A percentile compares a stretch with the other conserved stretches of the same genome.
phyloP scores from a whole-genome alignment of 2,329 filamentous ascomycete genomes.

The Paecilomyces formosus region DNA sequence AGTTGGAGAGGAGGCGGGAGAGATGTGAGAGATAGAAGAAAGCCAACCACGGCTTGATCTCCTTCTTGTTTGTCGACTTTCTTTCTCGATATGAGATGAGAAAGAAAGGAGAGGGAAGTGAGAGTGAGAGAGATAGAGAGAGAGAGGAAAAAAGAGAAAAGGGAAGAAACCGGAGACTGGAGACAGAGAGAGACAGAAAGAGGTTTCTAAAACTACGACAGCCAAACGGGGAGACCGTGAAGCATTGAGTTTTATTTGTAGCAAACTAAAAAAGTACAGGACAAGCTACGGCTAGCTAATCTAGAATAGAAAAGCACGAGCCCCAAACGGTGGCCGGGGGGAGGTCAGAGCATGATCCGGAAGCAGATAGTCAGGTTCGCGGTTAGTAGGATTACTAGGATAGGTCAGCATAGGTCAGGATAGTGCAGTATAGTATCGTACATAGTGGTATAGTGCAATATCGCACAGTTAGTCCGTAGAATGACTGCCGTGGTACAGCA shows the following conservation, averaged over 20 bases:
- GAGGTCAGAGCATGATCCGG: conserved; percentile 9
- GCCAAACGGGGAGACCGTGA: background rate
- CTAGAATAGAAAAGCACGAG: conserved; percentile 2
- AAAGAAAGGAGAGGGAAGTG: background rate
- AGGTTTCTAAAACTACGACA: no score
- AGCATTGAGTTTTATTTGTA: conserved; percentile 1
- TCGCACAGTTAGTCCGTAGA: no score
- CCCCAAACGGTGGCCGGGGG: conserved; percentile 1
- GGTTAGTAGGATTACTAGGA: no score
- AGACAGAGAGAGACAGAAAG: no score
- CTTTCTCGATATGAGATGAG: background rate
- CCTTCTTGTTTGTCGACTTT: no score
- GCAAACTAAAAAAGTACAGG: background rate
- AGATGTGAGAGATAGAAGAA: no score
- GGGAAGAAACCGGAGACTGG: background rate
- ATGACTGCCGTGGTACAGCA: no score
- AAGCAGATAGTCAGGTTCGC: conserved; percentile 4
- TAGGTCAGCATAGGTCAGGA: no score
- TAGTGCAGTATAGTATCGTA: no score
- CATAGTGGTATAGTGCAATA: no score
- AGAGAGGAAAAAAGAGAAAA: background rate
- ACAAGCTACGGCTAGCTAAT: background rate
- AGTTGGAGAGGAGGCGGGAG: background rate
- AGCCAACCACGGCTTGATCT: no score
- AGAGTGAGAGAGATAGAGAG: background rate